A percentile compares a stretch with the other conserved stretches of the same genome.
Evolutionary conservation across 169 alveolate species (phyloP).

Genomic region (Plasmodium cynomolgi): DNA sequence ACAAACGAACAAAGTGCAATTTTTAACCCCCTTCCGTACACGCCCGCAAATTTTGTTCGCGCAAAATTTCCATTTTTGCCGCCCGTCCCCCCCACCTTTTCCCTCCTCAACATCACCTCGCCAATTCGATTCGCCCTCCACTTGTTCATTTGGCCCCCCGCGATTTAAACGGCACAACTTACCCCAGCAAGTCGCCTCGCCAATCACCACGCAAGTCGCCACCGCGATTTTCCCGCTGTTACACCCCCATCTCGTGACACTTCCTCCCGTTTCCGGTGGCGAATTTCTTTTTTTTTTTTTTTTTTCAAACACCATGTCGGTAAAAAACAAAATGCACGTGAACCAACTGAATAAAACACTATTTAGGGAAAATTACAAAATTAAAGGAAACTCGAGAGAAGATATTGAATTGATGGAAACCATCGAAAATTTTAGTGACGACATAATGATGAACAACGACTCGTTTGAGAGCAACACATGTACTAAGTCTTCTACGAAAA

Average conservation of each 20-base stretch:
- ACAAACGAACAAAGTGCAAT: background rate
- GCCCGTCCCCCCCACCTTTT: background rate
- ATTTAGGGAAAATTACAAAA: slow-evolving; percentile 57
- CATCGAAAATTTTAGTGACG: slow-evolving; percentile 64
- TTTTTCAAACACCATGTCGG: slow-evolving; percentile 37
- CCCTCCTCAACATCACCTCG: background rate
- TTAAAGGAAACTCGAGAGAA: slow-evolving; percentile 15
- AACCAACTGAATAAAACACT: slow-evolving; percentile 34
- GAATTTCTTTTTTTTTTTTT: slow-evolving; percentile 30
- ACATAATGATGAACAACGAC: slow-evolving; percentile 31
- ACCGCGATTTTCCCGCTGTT: background rate
- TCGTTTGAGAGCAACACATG: slow-evolving; percentile 20
- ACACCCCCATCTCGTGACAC: background rate
- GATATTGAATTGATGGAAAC: slow-evolving; percentile 67
- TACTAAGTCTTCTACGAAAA: slow-evolving; percentile 9
- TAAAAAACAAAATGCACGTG: slow-evolving; percentile 57
- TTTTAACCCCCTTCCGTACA: background rate
- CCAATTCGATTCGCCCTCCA: background rate
- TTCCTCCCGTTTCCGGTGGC: background rate
- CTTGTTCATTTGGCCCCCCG: background rate
- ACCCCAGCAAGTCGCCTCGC: background rate
- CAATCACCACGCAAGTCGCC: background rate
- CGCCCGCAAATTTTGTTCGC: background rate
- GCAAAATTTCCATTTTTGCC: background rate
- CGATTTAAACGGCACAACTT: background rate